A percentile compares a stretch with the other conserved stretches of the same genome.
Conservation (phyloP, 2,329 filamentous ascomycete species). For the Colletotrichum sp. region DNA sequence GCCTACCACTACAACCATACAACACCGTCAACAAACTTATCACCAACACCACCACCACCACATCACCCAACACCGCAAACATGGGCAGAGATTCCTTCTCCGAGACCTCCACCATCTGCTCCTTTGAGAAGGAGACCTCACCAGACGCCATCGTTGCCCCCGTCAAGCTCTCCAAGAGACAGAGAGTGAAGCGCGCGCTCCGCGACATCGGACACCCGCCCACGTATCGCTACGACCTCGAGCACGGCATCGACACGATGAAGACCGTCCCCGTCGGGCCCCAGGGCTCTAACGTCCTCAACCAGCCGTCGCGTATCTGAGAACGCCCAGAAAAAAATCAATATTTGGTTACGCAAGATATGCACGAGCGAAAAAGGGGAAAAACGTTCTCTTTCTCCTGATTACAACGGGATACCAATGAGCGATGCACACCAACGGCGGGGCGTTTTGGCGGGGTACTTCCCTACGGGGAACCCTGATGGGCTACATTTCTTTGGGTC, state of each 20-base stretch:
- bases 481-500: not conserved
- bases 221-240: slow-evolving; percentile 16
- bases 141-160: not conserved
- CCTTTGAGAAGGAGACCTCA: slow-evolving; percentile 3
- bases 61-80: not conserved
- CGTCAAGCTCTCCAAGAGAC: slow-evolving; percentile 4
- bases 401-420: not conserved
- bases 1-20: not conserved
- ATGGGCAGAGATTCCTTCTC: slow-evolving; percentile 12
- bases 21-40: not conserved
- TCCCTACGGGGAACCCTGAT: not conserved
- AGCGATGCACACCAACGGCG: not conserved
- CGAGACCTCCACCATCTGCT: slow-evolving; percentile 17
- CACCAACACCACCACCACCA: not conserved
- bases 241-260: slow-evolving; percentile 5
- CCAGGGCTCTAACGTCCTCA: slow-evolving; percentile 11
- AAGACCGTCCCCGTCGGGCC: slow-evolving; percentile 3
- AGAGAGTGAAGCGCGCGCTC: slow-evolving; percentile 9
- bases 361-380: not conserved
- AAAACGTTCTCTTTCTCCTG: not conserved
- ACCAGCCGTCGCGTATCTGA: slow-evolving; percentile 11
- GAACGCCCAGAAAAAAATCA: not conserved
- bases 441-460: not conserved
- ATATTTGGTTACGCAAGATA: not conserved
- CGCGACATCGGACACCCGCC: slow-evolving; percentile 13